Base-by-base conservation (phyloP, 2,329 filamentous ascomycete species). In the Apiospora kogelbergensis region DNA sequence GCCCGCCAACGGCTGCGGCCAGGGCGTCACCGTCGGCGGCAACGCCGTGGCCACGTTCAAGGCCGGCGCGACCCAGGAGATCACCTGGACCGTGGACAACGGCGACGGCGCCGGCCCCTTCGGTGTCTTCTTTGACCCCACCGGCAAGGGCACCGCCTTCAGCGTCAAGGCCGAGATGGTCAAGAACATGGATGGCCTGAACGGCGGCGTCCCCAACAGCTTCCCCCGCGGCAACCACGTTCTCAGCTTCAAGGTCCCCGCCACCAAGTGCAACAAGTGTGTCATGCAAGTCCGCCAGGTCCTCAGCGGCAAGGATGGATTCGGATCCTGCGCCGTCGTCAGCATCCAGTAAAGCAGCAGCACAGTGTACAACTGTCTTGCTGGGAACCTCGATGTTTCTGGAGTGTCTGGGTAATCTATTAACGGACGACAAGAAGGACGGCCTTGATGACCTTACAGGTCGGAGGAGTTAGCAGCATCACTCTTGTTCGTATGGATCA, bases 81-180 rank as follows among this genome's bases (percentile, higher is more conserved):
- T 68, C 24, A 68, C 67, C 44, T 68, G 67, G 67, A 60, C 44
- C 22, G 67, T 68, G n/a, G 67, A 68, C 67, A 68, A 68, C 63
- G 67, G 67, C 63, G 67, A 68, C 63, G 67, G 67, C 63, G 67
- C 67, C 45, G 67, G 67, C 45, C 67, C 67, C 37, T 57, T 68
- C 33, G 67, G 44, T 11, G 67, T 68, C 46, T 68, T 65, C 30
- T 68, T 68, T 45, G 67, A 68, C 67, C 67, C 67, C 26, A 68
- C 67, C 24, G 67, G 67, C 67, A 66, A 66, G 63, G 67, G 67
- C 37, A 68, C 67, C 44, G 37, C 10, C 67, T 68, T 68, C 63
- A 48, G 7, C 42, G 67, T 66, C 45, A 63, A 63, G 57, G 67
- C 67, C 63, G 45, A 44, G 3, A 68, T 68, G 67, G 67, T 68